Conservation (phyloP, 2,329 filamentous ascomycete species). For the Fonsecaea multimorphosa region DNA sequence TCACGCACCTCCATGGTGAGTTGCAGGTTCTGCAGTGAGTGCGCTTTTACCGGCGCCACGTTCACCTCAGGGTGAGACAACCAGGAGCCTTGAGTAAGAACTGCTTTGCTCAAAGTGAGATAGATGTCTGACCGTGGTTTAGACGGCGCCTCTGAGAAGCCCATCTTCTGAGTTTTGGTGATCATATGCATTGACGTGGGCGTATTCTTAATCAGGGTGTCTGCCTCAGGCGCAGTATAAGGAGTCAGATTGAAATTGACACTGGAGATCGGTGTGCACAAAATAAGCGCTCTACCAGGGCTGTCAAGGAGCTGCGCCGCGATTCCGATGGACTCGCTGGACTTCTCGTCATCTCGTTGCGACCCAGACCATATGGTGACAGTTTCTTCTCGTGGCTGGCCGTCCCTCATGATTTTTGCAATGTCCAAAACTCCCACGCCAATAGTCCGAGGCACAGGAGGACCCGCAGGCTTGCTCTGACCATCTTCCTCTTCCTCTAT, state of each 20-base stretch:
- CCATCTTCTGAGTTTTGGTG: constrained; percentile 82
- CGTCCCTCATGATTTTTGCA: constrained; percentile 73
- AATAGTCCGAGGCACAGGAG: constrained; percentile 50
- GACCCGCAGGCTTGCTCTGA: constrained; percentile 28
- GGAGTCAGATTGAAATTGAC: constrained; percentile 79
- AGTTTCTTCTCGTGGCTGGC: constrained; percentile 72
- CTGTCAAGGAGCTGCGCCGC: constrained; percentile 76
- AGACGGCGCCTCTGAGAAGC: constrained; percentile 89
- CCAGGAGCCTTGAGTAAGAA: constrained; percentile 71
- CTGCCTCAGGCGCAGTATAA: constrained; percentile 78
- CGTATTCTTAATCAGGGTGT: constrained; percentile 80
- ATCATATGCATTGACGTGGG: constrained; percentile 86
- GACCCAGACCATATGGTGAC: constrained; percentile 73
- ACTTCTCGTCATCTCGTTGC: constrained; percentile 61
- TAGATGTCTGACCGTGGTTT: constrained; percentile 94
- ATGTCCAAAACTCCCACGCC: constrained; percentile 80
- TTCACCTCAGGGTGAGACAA: constrained; percentile 76
- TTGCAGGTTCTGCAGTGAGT: constrained; percentile 76
- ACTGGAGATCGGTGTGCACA: constrained; percentile 73
- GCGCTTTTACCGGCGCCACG: constrained; percentile 72
- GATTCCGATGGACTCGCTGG: constrained; percentile 12
- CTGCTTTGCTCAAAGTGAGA: constrained; percentile 78
- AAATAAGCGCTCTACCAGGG: constrained; percentile 74
- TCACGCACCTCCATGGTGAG: constrained; percentile 87
- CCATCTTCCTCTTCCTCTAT: constrained; percentile 34